Evolutionary conservation across 108 stramenopile genomes (phyloP).

Genomic region (Cyclotella kingstonii): DNA sequence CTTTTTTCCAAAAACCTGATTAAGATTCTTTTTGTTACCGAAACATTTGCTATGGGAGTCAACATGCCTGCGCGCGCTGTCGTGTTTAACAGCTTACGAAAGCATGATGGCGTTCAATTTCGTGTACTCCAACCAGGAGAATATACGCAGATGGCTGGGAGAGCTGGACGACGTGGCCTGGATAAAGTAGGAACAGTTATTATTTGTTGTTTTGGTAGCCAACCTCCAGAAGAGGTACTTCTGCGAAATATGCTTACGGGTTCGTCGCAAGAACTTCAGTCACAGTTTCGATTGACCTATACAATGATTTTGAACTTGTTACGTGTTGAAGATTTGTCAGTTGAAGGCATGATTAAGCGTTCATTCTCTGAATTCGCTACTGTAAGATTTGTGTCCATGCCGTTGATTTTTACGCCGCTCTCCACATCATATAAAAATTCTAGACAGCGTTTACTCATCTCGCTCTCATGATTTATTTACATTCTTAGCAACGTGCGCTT

Average conservation of each 20-base stretch:
- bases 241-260: conserved; percentile 92
- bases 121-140: conserved; percentile 84
- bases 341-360: conserved; percentile 95
- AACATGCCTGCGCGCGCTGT: conserved; percentile 98
- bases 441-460: too few relatives aligned
- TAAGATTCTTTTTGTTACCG: conserved; percentile 96
- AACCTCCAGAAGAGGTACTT: conserved; percentile 65
- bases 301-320: conserved; percentile 97
- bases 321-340: conserved; percentile 92
- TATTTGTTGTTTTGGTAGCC: conserved; percentile 67
- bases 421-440: too few relatives aligned
- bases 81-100: conserved; percentile 92
- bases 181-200: conserved; percentile 89
- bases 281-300: conserved; percentile 95
- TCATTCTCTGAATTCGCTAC: conserved; percentile 91
- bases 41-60: conserved; percentile 99
- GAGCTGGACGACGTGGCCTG: conserved; percentile 96
- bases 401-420: too few relatives aligned
- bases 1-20: conserved; percentile 91
- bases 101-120: conserved; percentile 94
- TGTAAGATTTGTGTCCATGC: too few relatives aligned
- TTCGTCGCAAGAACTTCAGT: conserved; percentile 76
- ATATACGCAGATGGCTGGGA: conserved; percentile 98
- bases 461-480: too few relatives aligned
- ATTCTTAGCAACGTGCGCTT: conserved; percentile 90